Evolutionary conservation across 2,329 filamentous ascomycete genomes (phyloP).

Genomic region (Nectriaceae sp.): DNA sequence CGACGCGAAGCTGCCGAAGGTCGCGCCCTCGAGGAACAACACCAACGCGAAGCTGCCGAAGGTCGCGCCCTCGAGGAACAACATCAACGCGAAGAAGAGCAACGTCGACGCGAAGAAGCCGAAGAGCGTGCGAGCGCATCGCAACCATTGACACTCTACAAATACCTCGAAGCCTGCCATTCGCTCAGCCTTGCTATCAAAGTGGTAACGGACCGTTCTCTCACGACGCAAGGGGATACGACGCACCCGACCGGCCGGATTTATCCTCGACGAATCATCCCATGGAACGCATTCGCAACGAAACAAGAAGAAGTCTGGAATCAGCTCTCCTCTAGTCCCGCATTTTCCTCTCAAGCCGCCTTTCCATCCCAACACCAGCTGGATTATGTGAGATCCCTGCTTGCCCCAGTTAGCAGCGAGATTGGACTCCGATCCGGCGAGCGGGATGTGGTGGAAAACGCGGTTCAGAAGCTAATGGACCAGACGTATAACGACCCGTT

Average conservation of each 20-base stretch:
- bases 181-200: constrained; percentile 31
- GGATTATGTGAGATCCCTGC: constrained; percentile 32
- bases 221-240: constrained; percentile 35
- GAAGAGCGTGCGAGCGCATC: constrained; percentile 26
- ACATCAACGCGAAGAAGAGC: too few relatives aligned
- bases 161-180: constrained; percentile 38
- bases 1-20: constrained; percentile 30
- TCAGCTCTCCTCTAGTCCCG: constrained; percentile 22
- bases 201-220: constrained; percentile 32
- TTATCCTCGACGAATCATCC: constrained; percentile 38
- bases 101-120: constrained; percentile 28
- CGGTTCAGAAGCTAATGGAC: constrained; percentile 35
- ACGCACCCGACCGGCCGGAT: constrained; percentile 35
- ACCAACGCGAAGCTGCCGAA: too few relatives aligned
- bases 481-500: constrained; percentile 25
- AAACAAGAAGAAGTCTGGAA: constrained; percentile 35
- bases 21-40: too few relatives aligned
- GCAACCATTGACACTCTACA: constrained; percentile 21
- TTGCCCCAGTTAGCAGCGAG: constrained; percentile 38
- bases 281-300: constrained; percentile 35
- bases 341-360: constrained; percentile 27
- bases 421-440: constrained; percentile 35
- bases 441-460: constrained; percentile 37
- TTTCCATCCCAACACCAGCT: constrained; percentile 38
- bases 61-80: constrained; percentile 24